These are phyloP conservation scores for Dorcoceras hygrometricum DNA, from an alignment of 257 asterid genomes.

Conservation along the genomic window DNA sequence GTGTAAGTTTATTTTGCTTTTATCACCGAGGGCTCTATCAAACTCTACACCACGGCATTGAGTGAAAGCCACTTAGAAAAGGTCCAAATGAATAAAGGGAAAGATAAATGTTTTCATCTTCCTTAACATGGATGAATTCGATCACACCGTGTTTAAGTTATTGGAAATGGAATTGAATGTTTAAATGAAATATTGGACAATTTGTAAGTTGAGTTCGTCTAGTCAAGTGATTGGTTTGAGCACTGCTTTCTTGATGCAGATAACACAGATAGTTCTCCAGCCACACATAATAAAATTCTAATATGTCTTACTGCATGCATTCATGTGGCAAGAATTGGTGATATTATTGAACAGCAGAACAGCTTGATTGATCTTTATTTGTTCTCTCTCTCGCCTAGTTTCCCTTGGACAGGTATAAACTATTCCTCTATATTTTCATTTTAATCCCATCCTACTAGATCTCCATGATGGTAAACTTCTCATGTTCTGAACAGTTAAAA, in stretches of 20 bases:
- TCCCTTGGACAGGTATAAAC: conserved; percentile 78
- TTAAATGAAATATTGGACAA: neutral
- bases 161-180: neutral
- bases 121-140: neutral
- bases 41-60: too few species aligned
- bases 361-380: conserved; percentile 53
- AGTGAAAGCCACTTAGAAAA: too few species aligned
- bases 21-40: too few species aligned
- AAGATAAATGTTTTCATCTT: conserved; percentile 1
- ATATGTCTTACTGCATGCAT: conserved; percentile 69
- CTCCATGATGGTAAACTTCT: conserved; percentile 19
- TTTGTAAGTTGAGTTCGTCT: conserved; percentile 2
- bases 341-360: conserved; percentile 64
- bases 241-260: conserved; percentile 40
- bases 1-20: too few species aligned
- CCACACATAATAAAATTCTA: conserved; percentile 58
- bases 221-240: conserved; percentile 22
- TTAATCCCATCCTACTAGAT: conserved; percentile 13
- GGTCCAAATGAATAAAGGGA: neutral
- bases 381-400: conserved; percentile 63
- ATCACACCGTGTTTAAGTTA: conserved; percentile 10
- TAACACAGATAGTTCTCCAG: conserved; percentile 52
- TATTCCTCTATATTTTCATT: conserved; percentile 4
- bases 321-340: conserved; percentile 61
- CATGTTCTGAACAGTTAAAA: conserved; percentile 55